Percentiles rank a stretch among this genome's conserved stretches.
Evolutionary conservation across 1,139 yeast species (phyloP).

Genomic region (Yamadazyma trypodendri): DNA sequence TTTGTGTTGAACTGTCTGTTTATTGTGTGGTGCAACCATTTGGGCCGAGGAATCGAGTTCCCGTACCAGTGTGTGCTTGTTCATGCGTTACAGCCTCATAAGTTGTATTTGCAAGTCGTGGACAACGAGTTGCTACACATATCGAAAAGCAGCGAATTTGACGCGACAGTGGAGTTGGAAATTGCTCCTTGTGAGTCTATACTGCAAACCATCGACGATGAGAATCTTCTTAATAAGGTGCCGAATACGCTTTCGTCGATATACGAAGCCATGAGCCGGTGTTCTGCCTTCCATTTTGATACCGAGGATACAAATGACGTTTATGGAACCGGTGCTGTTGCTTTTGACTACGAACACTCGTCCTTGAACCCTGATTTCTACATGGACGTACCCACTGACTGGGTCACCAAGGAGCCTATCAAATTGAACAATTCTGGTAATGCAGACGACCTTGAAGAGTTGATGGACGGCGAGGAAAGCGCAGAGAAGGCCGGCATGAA

Average conservation of each 20-base stretch:
- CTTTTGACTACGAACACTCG: constrained; percentile 11
- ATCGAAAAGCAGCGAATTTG: constrained; percentile 8
- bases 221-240: constrained; percentile 5
- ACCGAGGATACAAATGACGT: constrained; percentile 21
- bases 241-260: constrained; percentile 17
- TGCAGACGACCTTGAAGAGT: constrained; percentile 37
- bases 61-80: constrained; percentile 40
- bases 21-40: constrained; percentile 33
- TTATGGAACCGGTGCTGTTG: constrained; percentile 20
- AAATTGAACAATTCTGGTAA: constrained; percentile 27
- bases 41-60: constrained; percentile 35
- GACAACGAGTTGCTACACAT: constrained; percentile 19
- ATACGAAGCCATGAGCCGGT: constrained; percentile 37
- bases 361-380: constrained; percentile 6
- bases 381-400: constrained; percentile 22
- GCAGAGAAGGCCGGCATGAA: constrained; percentile 41
- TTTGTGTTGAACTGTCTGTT: constrained; percentile 41
- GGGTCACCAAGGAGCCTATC: constrained; percentile 16
- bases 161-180: constrained; percentile 10
- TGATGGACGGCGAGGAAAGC: constrained; percentile 16
- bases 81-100: constrained; percentile 34
- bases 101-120: constrained; percentile 35
- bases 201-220: not conserved
- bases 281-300: constrained; percentile 42
- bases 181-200: not conserved